Percentiles rank a stretch among this genome's conserved stretches.
These are phyloP conservation scores for Rhizophlyctis rosea DNA, from an alignment of 192 early-diverging fungal species.

Conservation along the genomic window DNA sequence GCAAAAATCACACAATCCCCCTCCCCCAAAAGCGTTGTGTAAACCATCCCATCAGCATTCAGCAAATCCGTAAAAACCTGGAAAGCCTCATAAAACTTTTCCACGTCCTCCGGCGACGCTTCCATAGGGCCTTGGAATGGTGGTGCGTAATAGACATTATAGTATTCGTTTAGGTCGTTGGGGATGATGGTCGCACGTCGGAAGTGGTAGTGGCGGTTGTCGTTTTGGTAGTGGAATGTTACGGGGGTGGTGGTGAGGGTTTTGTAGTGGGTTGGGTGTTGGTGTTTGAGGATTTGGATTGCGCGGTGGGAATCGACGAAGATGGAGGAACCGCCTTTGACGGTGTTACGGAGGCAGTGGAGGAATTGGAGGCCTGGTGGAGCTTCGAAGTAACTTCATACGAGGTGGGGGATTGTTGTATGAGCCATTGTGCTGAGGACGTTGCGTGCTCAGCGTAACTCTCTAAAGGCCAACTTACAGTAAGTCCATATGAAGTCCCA, in stretches of 20 bases:
- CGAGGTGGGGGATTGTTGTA: no score
- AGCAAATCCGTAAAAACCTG: constrained; percentile 56
- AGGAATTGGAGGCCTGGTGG: constrained; percentile 80
- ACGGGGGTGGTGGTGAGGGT: constrained; percentile 57
- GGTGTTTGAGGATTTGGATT: constrained; percentile 53
- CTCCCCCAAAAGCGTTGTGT: constrained; percentile 57
- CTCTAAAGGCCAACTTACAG: constrained; percentile 50
- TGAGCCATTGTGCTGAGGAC: no score
- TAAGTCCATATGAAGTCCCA: constrained; percentile 86
- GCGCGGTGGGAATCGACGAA: constrained; percentile 75
- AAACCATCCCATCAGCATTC: constrained; percentile 53
- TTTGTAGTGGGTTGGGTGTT: constrained; percentile 58
- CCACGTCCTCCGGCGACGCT: constrained; percentile 40
- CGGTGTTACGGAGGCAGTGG: constrained; percentile 74
- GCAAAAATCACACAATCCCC: constrained; percentile 75
- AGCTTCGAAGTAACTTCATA: constrained; percentile 77
- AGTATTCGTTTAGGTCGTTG: constrained; percentile 40
- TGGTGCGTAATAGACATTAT: constrained; percentile 71
- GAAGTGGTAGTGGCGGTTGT: constrained; percentile 70
- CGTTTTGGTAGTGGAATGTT: constrained; percentile 79
- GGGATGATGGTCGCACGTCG: constrained; percentile 62
- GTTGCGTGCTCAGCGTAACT: no score
- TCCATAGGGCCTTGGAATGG: constrained; percentile 81
- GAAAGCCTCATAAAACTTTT: constrained; percentile 65
- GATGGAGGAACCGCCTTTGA: constrained; percentile 68